Evolutionary conservation across 225 moss, liverwort and hornwort species (phyloP), one percentile per base, ranked within the genome.

Genomic region (Takakia lepidozioides): DNA sequence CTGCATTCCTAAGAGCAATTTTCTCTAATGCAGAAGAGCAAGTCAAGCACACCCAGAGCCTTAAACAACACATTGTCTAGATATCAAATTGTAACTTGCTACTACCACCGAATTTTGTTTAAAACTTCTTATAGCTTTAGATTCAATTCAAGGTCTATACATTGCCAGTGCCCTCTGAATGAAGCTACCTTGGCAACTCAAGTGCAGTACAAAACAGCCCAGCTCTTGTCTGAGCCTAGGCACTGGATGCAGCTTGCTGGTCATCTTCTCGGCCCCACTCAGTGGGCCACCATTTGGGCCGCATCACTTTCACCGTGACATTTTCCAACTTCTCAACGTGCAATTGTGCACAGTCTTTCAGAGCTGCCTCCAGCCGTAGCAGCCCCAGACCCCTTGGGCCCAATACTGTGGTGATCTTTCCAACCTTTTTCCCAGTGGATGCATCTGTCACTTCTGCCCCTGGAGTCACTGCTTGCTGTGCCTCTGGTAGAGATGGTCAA

Each of bases 281-380:
- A 52, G 72, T 70, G 58, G 79, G 84, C 95, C 95, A 95, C 95
- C 95, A 95, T 30, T 67, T 82, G 25, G 95, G 90, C n/a, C 95
- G 70, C 34, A 65, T 60, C 6, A 60, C 66, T 64, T 82, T 86
- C 51, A 86, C 55, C 38, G 51, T 42, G 14, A 89, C 20, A 56
- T 64, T 62, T 1, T 51, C 63, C n/a, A 72, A 54, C 45, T 70
- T 54, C 26, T 69, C 80, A 43, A 90, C 55, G 25, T 62, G 60
- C 19, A 95, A 60, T 48, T 78, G 69, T 8, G 56, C 46, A 25
- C 62, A 58, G 3, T 61, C 63, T 65, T 76, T 79, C 36, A 42
- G 47, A 13, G 51, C 58, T 29, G 75, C 66, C 42, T 87, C 86
- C 49, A 95, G 62, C 19, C 95, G 65, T 27, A 95, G n/a, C 45